Base-by-base conservation (phyloP, 768 basidiomycete genomes). In the Tricholoma matsutake region DNA sequence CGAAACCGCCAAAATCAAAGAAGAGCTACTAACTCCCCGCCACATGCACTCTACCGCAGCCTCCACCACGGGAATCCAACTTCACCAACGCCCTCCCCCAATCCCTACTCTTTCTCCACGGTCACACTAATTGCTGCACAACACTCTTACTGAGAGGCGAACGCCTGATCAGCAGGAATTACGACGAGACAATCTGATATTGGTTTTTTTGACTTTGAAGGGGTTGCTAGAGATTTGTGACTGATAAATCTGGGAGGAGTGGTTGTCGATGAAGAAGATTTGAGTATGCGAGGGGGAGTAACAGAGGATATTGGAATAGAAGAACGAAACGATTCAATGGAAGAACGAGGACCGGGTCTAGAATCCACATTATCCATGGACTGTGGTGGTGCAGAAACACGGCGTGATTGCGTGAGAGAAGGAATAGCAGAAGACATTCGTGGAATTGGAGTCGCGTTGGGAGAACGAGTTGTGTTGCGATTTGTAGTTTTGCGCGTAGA, bases 111-210 rank as follows among this genome's bases (percentile, higher is more conserved):
- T 89, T 96, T 80, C 79, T 96, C 62, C 83, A 79, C 45, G 93
- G 92, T 0, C 94, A 96, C 67, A 92, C 89, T 11, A 91, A 88
- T 68, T 95, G 93, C 72, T 92, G 92, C 64, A 96, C 94, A 1
- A 91, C 90, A 0, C 76, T 96, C 8, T 77, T 91, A 8, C 71
- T 95, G 31, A 79, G 87, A 72, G 91, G 90, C 16, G 89, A 93
- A 67, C 79, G 89, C 8, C 78, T 96, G 43, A 92, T 96, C 64
- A 93, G 90, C 64, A 94, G 94, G 14, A 91, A 89, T 28, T 94
- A 95, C 68, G 94, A 96, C 59, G 94, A 94, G 72, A 93, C 91
- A 0, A 95, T 96, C 62, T n/a, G n/a, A n/a, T 60, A 63, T 59
- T 39, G 39, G 13, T 39, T 6, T 39, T 39, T 6, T 39, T 39